These are phyloP conservation scores for Mucor circinelloides DNA, from an alignment of 371 early-diverging fungal species.

Conservation along the genomic window DNA sequence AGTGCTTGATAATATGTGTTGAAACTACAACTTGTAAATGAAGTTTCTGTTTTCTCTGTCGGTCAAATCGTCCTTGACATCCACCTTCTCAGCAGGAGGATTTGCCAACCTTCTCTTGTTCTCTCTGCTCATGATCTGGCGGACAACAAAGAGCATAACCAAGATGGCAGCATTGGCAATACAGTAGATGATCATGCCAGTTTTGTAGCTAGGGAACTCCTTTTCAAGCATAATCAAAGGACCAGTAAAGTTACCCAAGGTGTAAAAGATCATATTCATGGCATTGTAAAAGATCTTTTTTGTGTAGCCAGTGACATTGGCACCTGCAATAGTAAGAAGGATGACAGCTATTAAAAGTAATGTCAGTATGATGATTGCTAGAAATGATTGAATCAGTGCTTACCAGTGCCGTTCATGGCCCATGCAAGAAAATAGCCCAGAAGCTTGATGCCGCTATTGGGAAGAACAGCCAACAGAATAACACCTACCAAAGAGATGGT, in stretches of 20 bases:
- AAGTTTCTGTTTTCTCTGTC: constrained; percentile 26
- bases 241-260: constrained; percentile 38
- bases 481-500: constrained; percentile 26
- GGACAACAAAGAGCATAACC: constrained; percentile 24
- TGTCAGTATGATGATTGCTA: neutral
- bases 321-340: constrained; percentile 26
- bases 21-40: constrained; percentile 19
- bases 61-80: constrained; percentile 26
- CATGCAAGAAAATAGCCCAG: constrained; percentile 35
- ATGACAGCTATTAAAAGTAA: constrained; percentile 17
- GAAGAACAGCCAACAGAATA: constrained; percentile 29
- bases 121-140: constrained; percentile 17
- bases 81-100: neutral
- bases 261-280: constrained; percentile 27
- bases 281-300: constrained; percentile 44
- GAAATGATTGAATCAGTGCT: neutral
- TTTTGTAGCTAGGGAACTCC: constrained; percentile 31
- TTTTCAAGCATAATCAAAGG: constrained; percentile 32
- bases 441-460: constrained; percentile 27
- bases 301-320: constrained; percentile 43
- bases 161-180: constrained; percentile 31
- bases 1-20: neutral
- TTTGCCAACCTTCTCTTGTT: constrained; percentile 25
- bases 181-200: constrained; percentile 34
- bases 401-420: constrained; percentile 21